Evolutionary conservation across 345 rosid species (phyloP).

Genomic region (Schrenkiella parvula): DNA sequence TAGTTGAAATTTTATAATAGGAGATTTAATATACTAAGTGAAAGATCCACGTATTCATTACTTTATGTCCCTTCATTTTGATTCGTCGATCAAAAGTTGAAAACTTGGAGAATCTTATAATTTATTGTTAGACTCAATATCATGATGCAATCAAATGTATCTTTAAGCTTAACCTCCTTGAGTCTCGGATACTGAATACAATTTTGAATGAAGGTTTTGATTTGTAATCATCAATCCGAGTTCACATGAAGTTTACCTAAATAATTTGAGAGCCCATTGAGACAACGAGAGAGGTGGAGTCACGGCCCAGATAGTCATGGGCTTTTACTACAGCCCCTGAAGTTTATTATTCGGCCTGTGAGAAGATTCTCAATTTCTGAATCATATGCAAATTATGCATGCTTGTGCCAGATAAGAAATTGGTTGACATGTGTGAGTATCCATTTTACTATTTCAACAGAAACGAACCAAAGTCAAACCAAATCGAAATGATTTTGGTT

Average conservation of each 20-base stretch:
- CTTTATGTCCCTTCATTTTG: conserved; percentile 9
- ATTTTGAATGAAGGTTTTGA: neutral
- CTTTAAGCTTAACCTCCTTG: neutral
- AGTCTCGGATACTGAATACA: neutral
- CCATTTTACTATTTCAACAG: too few relatives aligned
- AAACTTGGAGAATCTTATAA: conserved; percentile 3
- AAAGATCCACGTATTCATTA: conserved; percentile 15
- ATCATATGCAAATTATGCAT: too few relatives aligned
- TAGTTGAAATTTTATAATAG: conserved; percentile 12
- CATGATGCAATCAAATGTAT: conserved; percentile 9
- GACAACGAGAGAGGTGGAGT: neutral
- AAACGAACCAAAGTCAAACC: too few relatives aligned
- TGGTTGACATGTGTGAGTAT: too few relatives aligned
- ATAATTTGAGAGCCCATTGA: neutral
- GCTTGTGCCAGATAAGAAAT: too few relatives aligned
- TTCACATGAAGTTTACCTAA: neutral
- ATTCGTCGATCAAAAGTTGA: conserved; percentile 10
- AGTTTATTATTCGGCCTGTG: neutral
- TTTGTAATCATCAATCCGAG: neutral
- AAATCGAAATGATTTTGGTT: too few relatives aligned
- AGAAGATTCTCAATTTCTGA: conserved; percentile 19
- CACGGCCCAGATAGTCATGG: neutral
- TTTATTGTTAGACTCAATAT: neutral
- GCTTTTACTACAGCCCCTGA: neutral
- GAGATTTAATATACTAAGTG: neutral